A percentile compares a stretch with the other conserved stretches of the same genome.
phyloP scores from a whole-genome alignment of 2,329 filamentous ascomycete genomes.

The Scytalidium sp. region DNA sequence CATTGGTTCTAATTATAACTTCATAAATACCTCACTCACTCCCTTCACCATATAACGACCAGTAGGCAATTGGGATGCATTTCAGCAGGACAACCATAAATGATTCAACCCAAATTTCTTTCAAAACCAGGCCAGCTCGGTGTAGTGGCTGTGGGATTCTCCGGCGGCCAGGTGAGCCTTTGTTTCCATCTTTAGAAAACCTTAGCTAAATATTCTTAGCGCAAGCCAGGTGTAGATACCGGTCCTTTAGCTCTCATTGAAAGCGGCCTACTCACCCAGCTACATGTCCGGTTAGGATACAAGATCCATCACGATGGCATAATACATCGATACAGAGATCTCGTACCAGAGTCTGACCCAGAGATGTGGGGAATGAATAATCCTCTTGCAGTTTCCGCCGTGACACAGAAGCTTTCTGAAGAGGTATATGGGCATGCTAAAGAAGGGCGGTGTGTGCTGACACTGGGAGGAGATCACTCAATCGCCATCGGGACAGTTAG shows the following conservation, averaged over 20 bases:
- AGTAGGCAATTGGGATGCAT: not conserved
- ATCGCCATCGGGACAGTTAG: constrained; percentile 90
- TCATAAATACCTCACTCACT: not conserved
- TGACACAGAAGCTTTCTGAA: constrained; percentile 71
- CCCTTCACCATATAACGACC: not conserved
- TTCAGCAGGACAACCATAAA: constrained; percentile 8
- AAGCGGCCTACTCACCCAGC: constrained; percentile 76
- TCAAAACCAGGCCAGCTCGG: constrained; percentile 74
- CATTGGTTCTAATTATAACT: no score
- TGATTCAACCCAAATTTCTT: constrained; percentile 61
- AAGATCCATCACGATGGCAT: constrained; percentile 75
- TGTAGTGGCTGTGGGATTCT: constrained; percentile 89
- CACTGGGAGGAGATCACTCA: constrained; percentile 88
- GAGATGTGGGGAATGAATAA: constrained; percentile 89
- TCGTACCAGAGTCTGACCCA: constrained; percentile 67
- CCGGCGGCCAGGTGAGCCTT: constrained; percentile 76
- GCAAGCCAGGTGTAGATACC: constrained; percentile 83
- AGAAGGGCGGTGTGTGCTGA: constrained; percentile 79
- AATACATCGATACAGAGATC: constrained; percentile 75
- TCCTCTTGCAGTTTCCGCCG: constrained; percentile 75
- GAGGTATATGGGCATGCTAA: constrained; percentile 84
- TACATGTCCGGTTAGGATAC: constrained; percentile 81
- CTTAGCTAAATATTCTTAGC: constrained; percentile 42
- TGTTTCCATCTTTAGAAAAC: not conserved
- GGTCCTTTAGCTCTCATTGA: constrained; percentile 84